These are phyloP conservation scores for Colletotrichum chlorophyti DNA, from an alignment of 2,329 filamentous ascomycete genomes.

Conservation along the genomic window DNA sequence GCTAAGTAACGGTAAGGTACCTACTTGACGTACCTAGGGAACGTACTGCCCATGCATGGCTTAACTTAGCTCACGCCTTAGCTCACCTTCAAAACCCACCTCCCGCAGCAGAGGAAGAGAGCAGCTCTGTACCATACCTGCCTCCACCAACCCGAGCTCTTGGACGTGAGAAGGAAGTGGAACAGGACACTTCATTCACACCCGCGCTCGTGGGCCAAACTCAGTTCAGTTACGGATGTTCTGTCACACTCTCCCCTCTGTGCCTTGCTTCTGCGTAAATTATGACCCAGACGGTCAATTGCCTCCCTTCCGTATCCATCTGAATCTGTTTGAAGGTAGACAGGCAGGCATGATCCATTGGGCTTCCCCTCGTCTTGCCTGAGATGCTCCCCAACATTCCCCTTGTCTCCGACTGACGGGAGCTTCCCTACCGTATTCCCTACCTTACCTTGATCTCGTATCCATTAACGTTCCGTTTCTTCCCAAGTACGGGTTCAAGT, in stretches of 20 bases:
- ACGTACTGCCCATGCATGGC: constrained; percentile 2
- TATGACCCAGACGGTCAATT: background rate
- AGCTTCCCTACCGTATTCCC: background rate
- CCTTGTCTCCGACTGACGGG: background rate
- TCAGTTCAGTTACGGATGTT: background rate
- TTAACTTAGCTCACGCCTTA: constrained; percentile 20
- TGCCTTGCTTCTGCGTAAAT: too few species aligned
- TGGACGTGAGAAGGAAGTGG: background rate
- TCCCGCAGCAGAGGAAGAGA: constrained; percentile 27
- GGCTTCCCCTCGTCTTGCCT: background rate
- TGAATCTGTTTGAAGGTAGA: too few species aligned
- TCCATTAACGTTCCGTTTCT: too few species aligned
- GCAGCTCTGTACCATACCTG: background rate
- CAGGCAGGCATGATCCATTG: too few species aligned
- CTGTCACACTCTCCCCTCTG: too few species aligned
- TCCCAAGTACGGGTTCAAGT: too few species aligned
- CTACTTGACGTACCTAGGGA: too few species aligned
- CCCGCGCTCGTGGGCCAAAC: background rate
- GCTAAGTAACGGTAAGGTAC: too few species aligned
- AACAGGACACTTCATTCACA: background rate
- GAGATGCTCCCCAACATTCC: background rate
- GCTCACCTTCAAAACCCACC: constrained; percentile 23
- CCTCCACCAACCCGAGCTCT: constrained; percentile 4
- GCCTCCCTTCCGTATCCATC: too few species aligned
- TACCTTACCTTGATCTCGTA: background rate